phyloP scores from a whole-genome alignment of 805 yeast species.

The Wickerhamiella cacticola region DNA sequence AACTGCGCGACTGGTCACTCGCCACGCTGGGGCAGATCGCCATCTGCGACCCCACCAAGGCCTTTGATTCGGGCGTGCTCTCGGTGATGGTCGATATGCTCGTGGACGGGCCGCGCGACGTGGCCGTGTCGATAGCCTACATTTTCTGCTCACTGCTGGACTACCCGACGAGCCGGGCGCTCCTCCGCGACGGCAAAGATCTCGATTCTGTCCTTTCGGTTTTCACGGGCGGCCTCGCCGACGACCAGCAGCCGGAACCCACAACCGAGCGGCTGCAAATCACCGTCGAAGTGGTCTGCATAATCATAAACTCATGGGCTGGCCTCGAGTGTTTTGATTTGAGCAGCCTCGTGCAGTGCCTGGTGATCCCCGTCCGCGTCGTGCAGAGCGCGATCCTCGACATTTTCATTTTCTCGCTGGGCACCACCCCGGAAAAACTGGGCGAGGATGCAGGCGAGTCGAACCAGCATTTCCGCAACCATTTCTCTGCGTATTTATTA shows the following conservation, averaged over 20 bases:
- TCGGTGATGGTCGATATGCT: slow-evolving; percentile 36
- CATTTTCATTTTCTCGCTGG: slow-evolving; percentile 53
- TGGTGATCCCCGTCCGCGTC: slow-evolving; percentile 30
- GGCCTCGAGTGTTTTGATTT: slow-evolving; percentile 60
- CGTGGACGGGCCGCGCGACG: slow-evolving; percentile 43
- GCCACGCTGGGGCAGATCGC: slow-evolving; percentile 45
- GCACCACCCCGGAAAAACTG: slow-evolving; percentile 37
- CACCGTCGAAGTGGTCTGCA: slow-evolving; percentile 46
- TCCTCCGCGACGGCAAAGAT: slow-evolving; percentile 49
- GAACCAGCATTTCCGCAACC: slow-evolving; percentile 33
- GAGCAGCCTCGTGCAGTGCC: slow-evolving; percentile 30
- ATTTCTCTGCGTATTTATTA: slow-evolving; percentile 52
- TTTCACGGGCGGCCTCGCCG: slow-evolving; percentile 44
- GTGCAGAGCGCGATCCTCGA: slow-evolving; percentile 54
- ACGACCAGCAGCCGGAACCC: slow-evolving; percentile 32
- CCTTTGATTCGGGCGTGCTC: slow-evolving; percentile 37
- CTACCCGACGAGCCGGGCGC: slow-evolving; percentile 40
- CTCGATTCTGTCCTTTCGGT: slow-evolving; percentile 51
- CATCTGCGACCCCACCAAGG: slow-evolving; percentile 34
- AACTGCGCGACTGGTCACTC: slow-evolving; percentile 37
- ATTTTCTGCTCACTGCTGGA: slow-evolving; percentile 49
- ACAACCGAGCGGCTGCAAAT: slow-evolving; percentile 46
- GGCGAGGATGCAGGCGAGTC: slow-evolving; percentile 25
- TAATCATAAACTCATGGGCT: slow-evolving; percentile 57
- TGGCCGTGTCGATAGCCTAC: slow-evolving; percentile 34